phyloP scores from a whole-genome alignment of 1,284 basidiomycete genomes.

The Exobasidium rhododendri region DNA sequence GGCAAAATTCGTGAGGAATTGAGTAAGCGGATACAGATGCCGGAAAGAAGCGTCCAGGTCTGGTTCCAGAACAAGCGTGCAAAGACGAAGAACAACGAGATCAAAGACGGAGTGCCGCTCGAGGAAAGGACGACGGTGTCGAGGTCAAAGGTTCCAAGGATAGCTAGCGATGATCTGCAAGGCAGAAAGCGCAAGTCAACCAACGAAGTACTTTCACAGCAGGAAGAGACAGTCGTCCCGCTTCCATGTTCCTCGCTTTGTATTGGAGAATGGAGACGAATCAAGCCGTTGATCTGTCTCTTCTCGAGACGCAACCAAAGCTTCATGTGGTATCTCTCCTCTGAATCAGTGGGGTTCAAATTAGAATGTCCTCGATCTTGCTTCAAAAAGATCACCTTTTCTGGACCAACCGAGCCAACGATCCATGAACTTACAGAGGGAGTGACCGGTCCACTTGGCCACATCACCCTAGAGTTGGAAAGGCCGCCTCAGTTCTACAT shows the following conservation, averaged over 20 bases:
- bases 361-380: conserved; percentile 39
- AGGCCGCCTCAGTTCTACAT: conserved; percentile 45
- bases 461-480: conserved; percentile 33
- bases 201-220: background rate
- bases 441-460: conserved; percentile 28
- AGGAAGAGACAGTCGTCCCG: conserved; percentile 24
- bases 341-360: conserved; percentile 46
- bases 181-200: background rate
- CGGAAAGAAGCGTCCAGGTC: conserved; percentile 42
- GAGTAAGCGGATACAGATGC: conserved; percentile 31
- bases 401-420: conserved; percentile 9
- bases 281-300: conserved; percentile 43
- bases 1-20: conserved; percentile 36
- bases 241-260: conserved; percentile 34
- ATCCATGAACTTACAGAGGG: conserved; percentile 35
- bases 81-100: conserved; percentile 5
- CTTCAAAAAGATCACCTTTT: conserved; percentile 20
- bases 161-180: background rate
- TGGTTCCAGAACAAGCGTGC: conserved; percentile 34
- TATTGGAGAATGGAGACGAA: conserved; percentile 43
- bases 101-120: conserved; percentile 2
- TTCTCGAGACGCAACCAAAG: conserved; percentile 37
- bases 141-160: background rate
- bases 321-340: conserved; percentile 38
- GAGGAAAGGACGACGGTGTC: conserved; percentile 4